Evolutionary conservation across 2,329 filamentous ascomycete genomes (phyloP).

Genomic region (Ophiostoma perfectum): DNA sequence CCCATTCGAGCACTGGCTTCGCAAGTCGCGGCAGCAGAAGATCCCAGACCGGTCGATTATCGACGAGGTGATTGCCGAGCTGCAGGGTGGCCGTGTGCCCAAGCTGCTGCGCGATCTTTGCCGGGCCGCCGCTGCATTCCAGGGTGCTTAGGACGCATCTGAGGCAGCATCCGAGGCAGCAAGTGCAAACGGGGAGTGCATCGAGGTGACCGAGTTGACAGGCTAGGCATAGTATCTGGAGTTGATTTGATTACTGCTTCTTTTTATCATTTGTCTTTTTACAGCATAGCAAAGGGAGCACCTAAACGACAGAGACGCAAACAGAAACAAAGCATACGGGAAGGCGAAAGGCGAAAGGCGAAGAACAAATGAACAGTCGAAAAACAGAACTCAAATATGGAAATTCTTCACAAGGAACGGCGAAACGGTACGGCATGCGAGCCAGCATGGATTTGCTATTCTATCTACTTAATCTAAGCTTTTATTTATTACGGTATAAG

Average conservation of each 20-base stretch:
- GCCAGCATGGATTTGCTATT: too few species aligned
- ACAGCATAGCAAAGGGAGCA: neutral
- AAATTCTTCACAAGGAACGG: too few species aligned
- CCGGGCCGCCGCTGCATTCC: slow-evolving; percentile 31
- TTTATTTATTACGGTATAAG: too few species aligned
- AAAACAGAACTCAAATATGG: neutral
- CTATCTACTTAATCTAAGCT: too few species aligned
- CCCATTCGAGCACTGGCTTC: slow-evolving; percentile 46
- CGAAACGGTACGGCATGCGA: too few species aligned
- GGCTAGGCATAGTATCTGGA: neutral
- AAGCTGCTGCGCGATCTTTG: slow-evolving; percentile 28
- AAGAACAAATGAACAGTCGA: neutral
- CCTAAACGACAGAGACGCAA: neutral
- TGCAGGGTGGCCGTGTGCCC: slow-evolving; percentile 38
- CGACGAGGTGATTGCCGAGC: slow-evolving; percentile 35
- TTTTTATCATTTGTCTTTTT: neutral
- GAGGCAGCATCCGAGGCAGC: neutral
- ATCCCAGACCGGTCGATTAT: slow-evolving; percentile 34
- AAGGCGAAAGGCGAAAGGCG: neutral
- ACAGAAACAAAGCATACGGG: neutral
- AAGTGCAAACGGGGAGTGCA: neutral
- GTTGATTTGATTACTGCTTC: neutral
- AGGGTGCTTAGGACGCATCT: slow-evolving; percentile 14
- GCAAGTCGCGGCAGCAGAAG: slow-evolving; percentile 38
- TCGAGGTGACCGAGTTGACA: neutral